phyloP scores from a whole-genome alignment of 192 early-diverging fungal genomes.

The Allomyces arbusculus region DNA sequence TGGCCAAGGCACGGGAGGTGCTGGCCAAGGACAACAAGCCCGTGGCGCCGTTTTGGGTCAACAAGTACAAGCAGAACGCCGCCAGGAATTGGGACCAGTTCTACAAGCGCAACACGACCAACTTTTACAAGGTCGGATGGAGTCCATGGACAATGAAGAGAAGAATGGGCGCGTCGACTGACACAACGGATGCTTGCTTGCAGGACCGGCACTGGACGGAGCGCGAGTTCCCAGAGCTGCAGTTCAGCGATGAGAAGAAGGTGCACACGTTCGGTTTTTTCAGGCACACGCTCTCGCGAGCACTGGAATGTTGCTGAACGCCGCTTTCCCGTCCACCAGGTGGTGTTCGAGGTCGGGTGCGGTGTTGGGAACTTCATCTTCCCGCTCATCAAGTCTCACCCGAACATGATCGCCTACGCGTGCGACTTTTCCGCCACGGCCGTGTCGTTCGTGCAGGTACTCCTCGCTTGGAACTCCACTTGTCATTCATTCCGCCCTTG shows the following conservation, averaged over 20 bases:
- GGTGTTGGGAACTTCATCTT: slow-evolving; percentile 38
- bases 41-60: not conserved
- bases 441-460: slow-evolving; percentile 21
- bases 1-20: not conserved
- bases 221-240: slow-evolving; percentile 53
- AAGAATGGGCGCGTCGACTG: too few species aligned
- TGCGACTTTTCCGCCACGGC: slow-evolving; percentile 30
- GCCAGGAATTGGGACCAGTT: slow-evolving; percentile 30
- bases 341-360: slow-evolving; percentile 12
- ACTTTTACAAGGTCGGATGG: slow-evolving; percentile 56
- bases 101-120: slow-evolving; percentile 61
- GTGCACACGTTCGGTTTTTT: too few species aligned
- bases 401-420: slow-evolving; percentile 24
- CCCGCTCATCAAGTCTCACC: slow-evolving; percentile 21
- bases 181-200: too few species aligned
- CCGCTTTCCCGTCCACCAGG: not conserved
- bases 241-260: not conserved
- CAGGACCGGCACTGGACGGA: slow-evolving; percentile 82
- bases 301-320: too few species aligned
- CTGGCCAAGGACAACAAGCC: not conserved
- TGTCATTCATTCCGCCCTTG: too few species aligned
- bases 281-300: too few species aligned
- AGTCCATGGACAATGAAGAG: too few species aligned
- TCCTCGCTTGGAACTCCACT: too few species aligned
- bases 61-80: not conserved